Base-by-base conservation (phyloP, 345 rosid genomes). In the Lumnitzera racemosa region DNA sequence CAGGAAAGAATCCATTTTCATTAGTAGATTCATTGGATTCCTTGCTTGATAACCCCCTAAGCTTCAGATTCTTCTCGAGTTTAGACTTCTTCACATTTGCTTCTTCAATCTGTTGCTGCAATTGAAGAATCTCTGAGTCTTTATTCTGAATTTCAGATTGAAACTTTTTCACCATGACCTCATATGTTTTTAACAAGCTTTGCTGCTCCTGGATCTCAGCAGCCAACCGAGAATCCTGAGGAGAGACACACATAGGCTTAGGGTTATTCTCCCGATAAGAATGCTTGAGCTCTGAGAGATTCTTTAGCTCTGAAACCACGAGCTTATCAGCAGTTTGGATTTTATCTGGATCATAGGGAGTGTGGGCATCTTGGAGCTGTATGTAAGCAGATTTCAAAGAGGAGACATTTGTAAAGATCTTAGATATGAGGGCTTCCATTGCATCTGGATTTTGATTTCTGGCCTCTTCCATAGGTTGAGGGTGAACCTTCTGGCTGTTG, bases 141-240 rank as follows among this genome's bases (percentile, higher is more conserved):
- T 68, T 68, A 23, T 68, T 61, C 55, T 68, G 72, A 51, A 68
- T 68, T 57, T 68, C 66, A 3, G 72, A 61, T 51, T 68, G 72
- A 53, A 68, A 68, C 56, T 68, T 61, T 66, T 68, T 68, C 15
- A 68, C 72, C 66, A 68, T 68, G 48, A 68, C 72, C 61, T 68
- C 71, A 12, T 68, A 68, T 1, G 71, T 61, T 36, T 68, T 68
- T 53, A 68, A 56, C 49, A 68, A 61, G 71, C 66, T 68, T 46
- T 68, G 71, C 61, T 68, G 71, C 15, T 68, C 66, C 61, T 68
- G 71, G 55, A 68, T 68, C 58, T 67, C 71, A 14, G 66, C 71
- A 61, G 71, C 71, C 54, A 68, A 29, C 11, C 71, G 71, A 61
- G 71, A 68, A 56, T 61, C 71, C 53, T 68, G 71, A 43, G 71